phyloP scores from a whole-genome alignment of 2,329 filamentous ascomycete genomes.

The Microsporum audouinii region DNA sequence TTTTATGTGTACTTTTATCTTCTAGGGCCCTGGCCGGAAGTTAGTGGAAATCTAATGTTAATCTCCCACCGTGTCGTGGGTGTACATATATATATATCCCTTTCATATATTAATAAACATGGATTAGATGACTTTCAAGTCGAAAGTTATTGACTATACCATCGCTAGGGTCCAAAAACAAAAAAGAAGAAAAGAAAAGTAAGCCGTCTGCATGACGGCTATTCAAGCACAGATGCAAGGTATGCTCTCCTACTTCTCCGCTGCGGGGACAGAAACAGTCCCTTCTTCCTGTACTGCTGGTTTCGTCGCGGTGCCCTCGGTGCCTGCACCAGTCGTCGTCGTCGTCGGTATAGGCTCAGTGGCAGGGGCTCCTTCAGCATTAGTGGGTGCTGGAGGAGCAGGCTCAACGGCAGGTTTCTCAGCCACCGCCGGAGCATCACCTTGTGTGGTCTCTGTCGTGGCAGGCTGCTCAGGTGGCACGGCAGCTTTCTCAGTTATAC shows the following conservation, averaged over 20 bases:
- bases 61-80: not conserved
- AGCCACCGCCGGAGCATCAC: not conserved
- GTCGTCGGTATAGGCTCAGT: not conserved
- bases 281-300: conserved; percentile 1
- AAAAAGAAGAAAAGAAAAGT: not conserved
- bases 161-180: not conserved
- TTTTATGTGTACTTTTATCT: not conserved
- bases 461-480: not conserved
- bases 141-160: not conserved
- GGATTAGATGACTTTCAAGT: not conserved
- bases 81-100: not conserved
- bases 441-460: not conserved
- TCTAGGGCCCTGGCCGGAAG: not conserved
- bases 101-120: not conserved
- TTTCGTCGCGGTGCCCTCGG: not conserved
- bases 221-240: not conserved
- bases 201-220: not conserved
- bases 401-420: not conserved
- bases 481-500: not conserved
- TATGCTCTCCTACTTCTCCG: not conserved
- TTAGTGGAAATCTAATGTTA: not conserved
- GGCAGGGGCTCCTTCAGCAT: not conserved
- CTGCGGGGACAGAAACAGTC: not conserved
- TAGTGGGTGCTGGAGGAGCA: not conserved
- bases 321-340: not conserved